These are phyloP conservation scores for Penicillium coffeae DNA, from an alignment of 495 filamentous ascomycete species.

Conservation along the genomic window DNA sequence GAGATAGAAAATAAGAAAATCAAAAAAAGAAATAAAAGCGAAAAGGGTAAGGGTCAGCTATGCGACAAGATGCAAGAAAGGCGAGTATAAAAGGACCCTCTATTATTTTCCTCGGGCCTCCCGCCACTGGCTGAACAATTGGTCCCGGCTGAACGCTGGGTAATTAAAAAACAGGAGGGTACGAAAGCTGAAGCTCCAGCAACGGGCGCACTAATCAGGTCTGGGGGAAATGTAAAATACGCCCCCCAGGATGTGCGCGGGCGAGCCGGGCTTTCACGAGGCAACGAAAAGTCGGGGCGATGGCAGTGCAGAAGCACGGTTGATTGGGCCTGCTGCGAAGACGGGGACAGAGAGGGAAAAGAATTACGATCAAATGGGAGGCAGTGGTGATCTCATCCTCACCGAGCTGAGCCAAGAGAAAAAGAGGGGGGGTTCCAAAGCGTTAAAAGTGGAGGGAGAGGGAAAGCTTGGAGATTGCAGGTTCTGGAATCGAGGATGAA, in stretches of 20 bases:
- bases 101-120: neutral
- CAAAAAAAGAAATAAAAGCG: conserved; percentile 3
- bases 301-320: conserved; percentile 12
- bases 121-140: conserved; percentile 17
- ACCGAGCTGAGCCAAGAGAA: conserved; percentile 17
- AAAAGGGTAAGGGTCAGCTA: neutral
- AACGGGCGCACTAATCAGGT: neutral
- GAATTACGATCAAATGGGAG: conserved; percentile 16
- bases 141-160: neutral
- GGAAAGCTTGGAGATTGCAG: conserved; percentile 5
- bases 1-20: conserved; percentile 3
- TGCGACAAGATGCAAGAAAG: conserved; percentile 9
- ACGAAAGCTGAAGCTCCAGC: too few species aligned
- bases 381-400: conserved; percentile 24
- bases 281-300: conserved; percentile 11
- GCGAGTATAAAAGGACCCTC: conserved; percentile 9
- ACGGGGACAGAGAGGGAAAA: conserved; percentile 2
- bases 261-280: conserved; percentile 12
- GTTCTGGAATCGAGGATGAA: conserved; percentile 6
- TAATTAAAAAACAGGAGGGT: too few species aligned
- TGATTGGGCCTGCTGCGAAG: conserved; percentile 14
- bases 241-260: too few species aligned
- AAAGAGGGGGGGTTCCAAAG: conserved; percentile 1
- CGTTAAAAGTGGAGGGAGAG: conserved; percentile 3
- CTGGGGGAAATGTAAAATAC: conserved; percentile 9